Base-by-base conservation (phyloP, 2,329 filamentous ascomycete genomes). In the Hypocrella siamensis region DNA sequence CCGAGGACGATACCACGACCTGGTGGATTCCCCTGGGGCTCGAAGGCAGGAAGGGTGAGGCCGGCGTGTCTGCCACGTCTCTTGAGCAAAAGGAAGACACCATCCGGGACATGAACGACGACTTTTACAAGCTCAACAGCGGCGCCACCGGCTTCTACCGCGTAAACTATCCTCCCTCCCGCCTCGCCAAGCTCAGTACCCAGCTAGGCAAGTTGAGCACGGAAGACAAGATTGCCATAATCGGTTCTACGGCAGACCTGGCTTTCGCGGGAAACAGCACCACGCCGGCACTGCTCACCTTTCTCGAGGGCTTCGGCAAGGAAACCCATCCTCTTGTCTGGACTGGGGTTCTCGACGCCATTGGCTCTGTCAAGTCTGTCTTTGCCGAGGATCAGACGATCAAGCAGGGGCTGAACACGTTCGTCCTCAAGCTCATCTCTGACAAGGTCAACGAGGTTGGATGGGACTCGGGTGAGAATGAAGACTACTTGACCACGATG, bases 21-120 rank as follows among this genome's bases (percentile, higher is more conserved):
- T 98, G 90, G 90, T 98, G 90, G 88, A 73, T 96, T 37, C 90
- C 90, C 12, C 68, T 98, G 19, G 80, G 79, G 11, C 63, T 98
- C 18, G 80, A 85, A 52, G 80, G 83, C 32, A 83, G 83, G 46
- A 60, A 67, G 24, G 67, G 77, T 16, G 61, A 75, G 19, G 59
- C 72, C 21, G 71, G 69, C 6, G 62, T 79, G 32, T 63, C 77
- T 35, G 62, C 70, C 15, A 63, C 77, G 24, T 76, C 82, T 31
- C 63, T 98, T 28, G 80, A 75, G 0, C 61, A 68, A 35, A 94
- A 83, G 58, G 68, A 81, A 43, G 76, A 84, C 34, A 85, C 74
- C 10, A 70, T 96, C 35, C 65, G 69, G 30, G 76, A 79, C 37
- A 62, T 93, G 35, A 72, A 84, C 42, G 69, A 78, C 28, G 68